phyloP scores from a whole-genome alignment of 371 early-diverging fungal species.

The Syncephalastrum sp. region DNA sequence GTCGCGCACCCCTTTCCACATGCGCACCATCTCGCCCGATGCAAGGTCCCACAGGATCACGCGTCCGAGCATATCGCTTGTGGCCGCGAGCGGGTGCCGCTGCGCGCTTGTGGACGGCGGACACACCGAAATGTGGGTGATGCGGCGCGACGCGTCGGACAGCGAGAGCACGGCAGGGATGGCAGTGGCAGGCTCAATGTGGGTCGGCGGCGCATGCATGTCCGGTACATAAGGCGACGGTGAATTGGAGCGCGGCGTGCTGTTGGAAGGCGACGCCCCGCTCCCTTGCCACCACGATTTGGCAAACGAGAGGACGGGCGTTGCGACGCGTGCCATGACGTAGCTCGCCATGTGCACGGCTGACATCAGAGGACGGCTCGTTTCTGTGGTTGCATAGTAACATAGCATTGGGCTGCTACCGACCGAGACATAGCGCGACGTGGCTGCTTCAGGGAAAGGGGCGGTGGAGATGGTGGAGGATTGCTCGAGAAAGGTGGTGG shows the following conservation, averaged over 20 bases:
- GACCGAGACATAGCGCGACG: constrained; percentile 57
- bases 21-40: constrained; percentile 58
- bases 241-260: constrained; percentile 20
- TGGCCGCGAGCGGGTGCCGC: constrained; percentile 53
- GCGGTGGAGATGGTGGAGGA: constrained; percentile 26
- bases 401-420: constrained; percentile 60
- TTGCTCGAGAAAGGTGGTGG: constrained; percentile 18
- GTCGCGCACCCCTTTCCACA: constrained; percentile 71
- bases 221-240: constrained; percentile 48
- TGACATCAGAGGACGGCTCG: constrained; percentile 53
- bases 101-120: constrained; percentile 49
- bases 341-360: constrained; percentile 61
- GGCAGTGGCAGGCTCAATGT: constrained; percentile 57
- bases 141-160: constrained; percentile 48
- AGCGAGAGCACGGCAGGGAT: constrained; percentile 46
- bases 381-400: constrained; percentile 56
- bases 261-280: neutral
- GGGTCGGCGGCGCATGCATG: constrained; percentile 32
- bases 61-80: constrained; percentile 63
- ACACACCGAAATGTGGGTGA: constrained; percentile 46
- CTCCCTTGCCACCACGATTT: constrained; percentile 56
- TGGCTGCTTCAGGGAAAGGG: constrained; percentile 38
- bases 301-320: constrained; percentile 62
- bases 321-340: constrained; percentile 55
- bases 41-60: constrained; percentile 60